Base-by-base conservation (phyloP, 179 eudicot species). In the Carnegiea gigantea region DNA sequence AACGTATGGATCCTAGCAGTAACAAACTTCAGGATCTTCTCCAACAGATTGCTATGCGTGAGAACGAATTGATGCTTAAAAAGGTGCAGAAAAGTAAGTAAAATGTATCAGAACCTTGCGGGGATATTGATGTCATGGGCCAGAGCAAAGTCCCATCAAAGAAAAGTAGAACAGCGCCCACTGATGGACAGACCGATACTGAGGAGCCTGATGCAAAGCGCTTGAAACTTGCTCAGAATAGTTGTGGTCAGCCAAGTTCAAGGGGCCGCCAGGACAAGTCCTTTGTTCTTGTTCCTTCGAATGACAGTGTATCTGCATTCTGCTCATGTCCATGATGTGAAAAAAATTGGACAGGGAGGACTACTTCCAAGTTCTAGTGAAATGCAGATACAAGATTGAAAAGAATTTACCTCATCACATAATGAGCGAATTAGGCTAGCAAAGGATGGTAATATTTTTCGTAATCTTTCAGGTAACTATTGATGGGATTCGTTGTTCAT, bases 21-120 rank as follows among this genome's bases (percentile, higher is more conserved):
- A 88, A 81, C 82, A 88, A 92, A 65, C 90, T 90, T 79, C 92
- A 92, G 83, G 92, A 92, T 80, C 86, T 93, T 53, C 92, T 92
- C 62, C 95, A 92, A 82, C 84, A 84, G 77, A 92, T 93, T 57
- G 95, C 89, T 20, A 83, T 85, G 14, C 86, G 89, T 65, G 97
- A 93, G 83, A 91, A 84, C 80, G 89, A 93, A 80, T 81, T 93
- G 57, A 91, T 90, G 86, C 92, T 83, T 14, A 90, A 88, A 86
- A 24, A 85, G 26, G 79, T 77, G 59, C 86, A 81, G 75, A 86
- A 86, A 80, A 86, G 79, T 68, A 88, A 82, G 78, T 89, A 82
- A 65, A 85, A 73, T 68, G 59, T 76, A 64, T 82, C 85, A 20
- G 86, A 82, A 73, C 36, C 88, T 57, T 83, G 75, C 76, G 82